Evolutionary conservation across 371 early-diverging fungal species (phyloP), one percentile per base, ranked within the genome.

Genomic region (Fennellomyces sp.): DNA sequence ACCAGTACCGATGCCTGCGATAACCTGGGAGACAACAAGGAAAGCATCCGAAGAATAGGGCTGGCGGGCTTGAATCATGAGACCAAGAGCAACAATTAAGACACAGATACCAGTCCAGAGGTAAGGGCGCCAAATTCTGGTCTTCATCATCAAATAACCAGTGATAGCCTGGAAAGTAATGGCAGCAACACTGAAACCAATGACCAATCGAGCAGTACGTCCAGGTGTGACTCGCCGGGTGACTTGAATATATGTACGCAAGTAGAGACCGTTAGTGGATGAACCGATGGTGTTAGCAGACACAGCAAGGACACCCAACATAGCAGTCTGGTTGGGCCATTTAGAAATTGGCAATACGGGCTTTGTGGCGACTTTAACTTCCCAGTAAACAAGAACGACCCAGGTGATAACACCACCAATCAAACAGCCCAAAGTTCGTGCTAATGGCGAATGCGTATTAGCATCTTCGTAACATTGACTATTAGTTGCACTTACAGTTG

Each of bases 31-130:
- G 39, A 68, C 60, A 13, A 74, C 66, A 8, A 80, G 67, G 50
- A 80, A 74, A 15, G 60, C 70, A 33, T 62, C 52, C 1, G 74
- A 65, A 5, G 80, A 73, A 11, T 61, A 36, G 21, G 73, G 75
- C 21, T 58, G 65, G 54, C 80, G 80, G 36, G 80, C 70, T 36
- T 72, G 76, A 38, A 73, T 76, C 75, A 76, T 80, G 17, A 80
- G 61, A 29, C 74, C 80, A 38, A 76, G 63, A 59, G 75, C 76
- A 6, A 76, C 35, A 10, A 80, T 66, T 38, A 89, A 26, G 5
- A 90, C 38, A 5, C 87, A 89, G 8, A 92, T 68, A 10, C 68
- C 90, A 45, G 81, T 72, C 89, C 90, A 69, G 0, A 72, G 59
- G 49, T 91, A 60, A 50, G 76, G 66, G 41, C 68, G 66, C 61